phyloP scores from a whole-genome alignment of 1,139 yeast genomes.

The Kodamaea fungicola region DNA sequence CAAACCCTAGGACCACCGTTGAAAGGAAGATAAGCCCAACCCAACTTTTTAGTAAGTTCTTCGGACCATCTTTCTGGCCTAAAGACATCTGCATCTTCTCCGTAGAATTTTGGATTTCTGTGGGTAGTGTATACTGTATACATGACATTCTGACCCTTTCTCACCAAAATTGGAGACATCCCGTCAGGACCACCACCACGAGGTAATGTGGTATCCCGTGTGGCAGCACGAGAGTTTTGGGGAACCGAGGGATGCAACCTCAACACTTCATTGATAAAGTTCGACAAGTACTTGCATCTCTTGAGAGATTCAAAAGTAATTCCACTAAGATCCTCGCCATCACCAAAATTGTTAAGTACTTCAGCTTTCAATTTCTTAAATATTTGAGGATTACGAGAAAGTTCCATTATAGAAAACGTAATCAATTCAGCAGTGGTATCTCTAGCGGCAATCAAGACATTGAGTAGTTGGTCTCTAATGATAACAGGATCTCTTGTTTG shows the following conservation, averaged over 20 bases:
- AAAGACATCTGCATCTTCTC: conserved; percentile 44
- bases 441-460: conserved; percentile 45
- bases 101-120: conserved; percentile 41
- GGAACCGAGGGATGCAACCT: conserved; percentile 57
- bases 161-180: conserved; percentile 37
- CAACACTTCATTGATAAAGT: conserved; percentile 47
- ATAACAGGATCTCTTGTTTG: conserved; percentile 41
- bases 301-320: conserved; percentile 49
- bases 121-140: conserved; percentile 48
- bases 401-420: conserved; percentile 38
- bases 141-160: conserved; percentile 43
- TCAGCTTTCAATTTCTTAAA: conserved; percentile 31
- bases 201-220: conserved; percentile 45
- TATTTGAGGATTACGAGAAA: conserved; percentile 37
- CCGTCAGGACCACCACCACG: conserved; percentile 50
- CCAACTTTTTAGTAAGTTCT: conserved; percentile 28
- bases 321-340: conserved; percentile 25
- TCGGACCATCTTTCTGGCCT: conserved; percentile 51
- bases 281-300: conserved; percentile 43
- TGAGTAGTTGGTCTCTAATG: conserved; percentile 43
- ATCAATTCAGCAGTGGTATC: conserved; percentile 47
- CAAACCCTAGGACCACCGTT: conserved; percentile 62
- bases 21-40: conserved; percentile 54
- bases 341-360: conserved; percentile 32
- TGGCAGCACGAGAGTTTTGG: conserved; percentile 43